Evolutionary conservation across 257 asterid genomes (phyloP), one percentile per base, ranked within the genome.

Genomic region (Ballota nigra): DNA sequence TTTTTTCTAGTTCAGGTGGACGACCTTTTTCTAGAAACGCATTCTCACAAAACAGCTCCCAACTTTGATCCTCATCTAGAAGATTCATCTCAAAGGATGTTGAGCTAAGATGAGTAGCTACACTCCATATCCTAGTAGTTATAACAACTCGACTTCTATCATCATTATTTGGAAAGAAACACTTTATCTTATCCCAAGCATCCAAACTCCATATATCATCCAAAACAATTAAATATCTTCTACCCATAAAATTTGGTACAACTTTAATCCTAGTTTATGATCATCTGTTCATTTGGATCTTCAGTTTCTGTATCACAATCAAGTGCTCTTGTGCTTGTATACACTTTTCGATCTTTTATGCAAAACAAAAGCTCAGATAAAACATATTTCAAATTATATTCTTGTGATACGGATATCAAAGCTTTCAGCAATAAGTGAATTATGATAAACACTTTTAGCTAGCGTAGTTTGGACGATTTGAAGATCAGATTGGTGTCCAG

Each of bases 221-320:
- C 5, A 66, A 15, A 19, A 66, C 28, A n/a, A 66, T 47, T 36
- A 66, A 45, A 47, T 66, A 66, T 26, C 60, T 66, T 47, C 60
- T 66, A 16, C 71, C 71, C 9, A 66, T 6, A 66, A 66, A 43
- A 11, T 45, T 26, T 66, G 31, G 10, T 66, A 29, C 0, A 66
- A n/a, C 19, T 26, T 12, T 15, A 24, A 3, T 66, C 71, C 60
- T 47, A 66, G 18, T 47, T 66, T 18, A 43, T 4, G 8, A 6
- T 8, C 18, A 0, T 1, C 33, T 19, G 5, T 20, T 38, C n/a
- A n/a, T n/a, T n/a, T n/a, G n/a, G n/a, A n/a, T n/a, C n/a, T 33
- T 38, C 34, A 6, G 2, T 2, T 3, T 24, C 19, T 2, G 10
- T 12, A 13, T 26, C 19, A 57, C 4, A 49, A 18, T 16, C 57